Percentiles rank a stretch among this genome's conserved stretches.
Conservation (phyloP, 2,329 filamentous ascomycete genomes). For the Fonsecaea multimorphosa region DNA sequence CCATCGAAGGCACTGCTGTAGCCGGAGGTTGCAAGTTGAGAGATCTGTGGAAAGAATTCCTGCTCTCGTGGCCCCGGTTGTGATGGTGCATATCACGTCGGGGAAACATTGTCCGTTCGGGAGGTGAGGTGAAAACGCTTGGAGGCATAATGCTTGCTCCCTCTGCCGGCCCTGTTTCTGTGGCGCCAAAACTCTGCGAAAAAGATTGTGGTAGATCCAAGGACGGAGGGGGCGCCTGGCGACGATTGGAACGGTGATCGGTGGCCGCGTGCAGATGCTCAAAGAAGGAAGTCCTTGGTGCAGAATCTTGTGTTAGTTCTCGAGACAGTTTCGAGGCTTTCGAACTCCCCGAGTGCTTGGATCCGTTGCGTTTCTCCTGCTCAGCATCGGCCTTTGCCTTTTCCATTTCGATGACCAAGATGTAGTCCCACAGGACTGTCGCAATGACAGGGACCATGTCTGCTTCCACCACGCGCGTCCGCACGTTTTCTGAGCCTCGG, state of each 20-base stretch:
- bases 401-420: constrained; percentile 91
- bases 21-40: constrained; percentile 70
- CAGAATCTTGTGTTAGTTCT: constrained; percentile 41
- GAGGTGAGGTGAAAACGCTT: constrained; percentile 71
- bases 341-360: constrained; percentile 43
- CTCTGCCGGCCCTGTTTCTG: constrained; percentile 62
- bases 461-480: constrained; percentile 94
- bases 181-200: constrained; percentile 49
- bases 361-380: constrained; percentile 55
- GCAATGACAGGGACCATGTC: constrained; percentile 99
- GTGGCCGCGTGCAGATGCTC: constrained; percentile 62
- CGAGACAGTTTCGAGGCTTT: constrained; percentile 41
- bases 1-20: constrained; percentile 70
- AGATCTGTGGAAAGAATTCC: constrained; percentile 57
- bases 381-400: constrained; percentile 85
- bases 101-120: constrained; percentile 71
- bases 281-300: constrained; percentile 46
- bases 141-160: constrained; percentile 64
- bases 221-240: constrained; percentile 81
- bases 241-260: constrained; percentile 67
- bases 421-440: constrained; percentile 97
- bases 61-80: constrained; percentile 53
- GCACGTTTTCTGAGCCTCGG: constrained; percentile 88
- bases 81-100: constrained; percentile 55
- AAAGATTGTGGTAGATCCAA: constrained; percentile 75